A percentile compares a stretch with the other conserved stretches of the same genome.
These are phyloP conservation scores for Akanthomyces muscarius DNA, from an alignment of 2,329 filamentous ascomycete genomes.

Conservation along the genomic window DNA sequence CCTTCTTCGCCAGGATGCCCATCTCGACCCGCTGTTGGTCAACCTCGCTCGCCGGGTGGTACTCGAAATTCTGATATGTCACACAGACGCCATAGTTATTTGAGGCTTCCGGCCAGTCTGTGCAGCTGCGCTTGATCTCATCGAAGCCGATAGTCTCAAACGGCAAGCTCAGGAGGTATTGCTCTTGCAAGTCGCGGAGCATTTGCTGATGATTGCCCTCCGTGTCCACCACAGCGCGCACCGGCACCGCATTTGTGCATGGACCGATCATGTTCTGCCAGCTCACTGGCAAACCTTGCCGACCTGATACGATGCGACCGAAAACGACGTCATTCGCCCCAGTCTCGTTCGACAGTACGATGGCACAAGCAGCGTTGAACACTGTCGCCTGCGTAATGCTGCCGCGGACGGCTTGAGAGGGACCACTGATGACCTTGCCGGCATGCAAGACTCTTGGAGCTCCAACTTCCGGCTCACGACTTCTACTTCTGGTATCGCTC, in stretches of 20 bases:
- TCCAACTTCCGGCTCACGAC: not conserved
- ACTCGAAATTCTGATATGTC: not conserved
- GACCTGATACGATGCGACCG: slow-evolving; percentile 22
- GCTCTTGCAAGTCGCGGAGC: not conserved
- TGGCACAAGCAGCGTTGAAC: slow-evolving; percentile 18
- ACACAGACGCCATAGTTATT: not conserved
- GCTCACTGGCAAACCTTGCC: slow-evolving; percentile 16
- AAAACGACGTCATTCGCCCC: slow-evolving; percentile 20
- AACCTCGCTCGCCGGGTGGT: slow-evolving; percentile 2
- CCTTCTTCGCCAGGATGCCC: slow-evolving; percentile 5
- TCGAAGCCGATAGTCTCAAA: not conserved
- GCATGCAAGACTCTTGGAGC: not conserved
- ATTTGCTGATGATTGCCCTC: not conserved
- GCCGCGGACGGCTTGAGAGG: slow-evolving; percentile 13
- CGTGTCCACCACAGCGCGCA: not conserved
- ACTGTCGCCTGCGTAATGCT: slow-evolving; percentile 19
- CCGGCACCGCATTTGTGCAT: slow-evolving; percentile 16
- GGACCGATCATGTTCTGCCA: slow-evolving; percentile 21
- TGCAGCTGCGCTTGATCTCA: not conserved
- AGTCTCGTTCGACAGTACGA: slow-evolving; percentile 7
- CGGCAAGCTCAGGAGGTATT: slow-evolving; percentile 2
- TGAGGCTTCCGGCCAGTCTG: not conserved
- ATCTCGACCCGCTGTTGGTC: slow-evolving; percentile 1
- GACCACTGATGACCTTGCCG: not conserved
- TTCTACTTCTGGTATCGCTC: not conserved